Evolutionary conservation across 768 basidiomycete species (phyloP).

Genomic region (Collybiopsis confluens): DNA sequence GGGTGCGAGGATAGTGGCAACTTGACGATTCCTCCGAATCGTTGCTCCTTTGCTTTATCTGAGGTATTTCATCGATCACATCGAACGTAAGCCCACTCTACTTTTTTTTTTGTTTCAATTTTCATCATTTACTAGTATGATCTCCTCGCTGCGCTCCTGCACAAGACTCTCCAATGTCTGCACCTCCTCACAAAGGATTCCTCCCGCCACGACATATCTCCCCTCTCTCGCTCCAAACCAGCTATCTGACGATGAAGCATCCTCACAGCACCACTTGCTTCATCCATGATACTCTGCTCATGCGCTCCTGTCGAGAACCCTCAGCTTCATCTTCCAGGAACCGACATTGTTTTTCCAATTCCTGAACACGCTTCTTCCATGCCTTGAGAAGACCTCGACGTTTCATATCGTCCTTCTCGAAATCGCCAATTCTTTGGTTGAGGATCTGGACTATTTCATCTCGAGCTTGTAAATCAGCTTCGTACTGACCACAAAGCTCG

Average conservation of each 20-base stretch:
- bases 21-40: too few relatives aligned
- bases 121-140: too few relatives aligned
- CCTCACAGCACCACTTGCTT: conserved; percentile 71
- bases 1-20: too few relatives aligned
- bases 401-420: conserved; percentile 63
- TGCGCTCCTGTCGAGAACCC: conserved; percentile 71
- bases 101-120: too few relatives aligned
- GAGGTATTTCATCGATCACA: too few relatives aligned
- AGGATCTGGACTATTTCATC: conserved; percentile 69
- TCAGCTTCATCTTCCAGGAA: conserved; percentile 86
- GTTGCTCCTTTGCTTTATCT: too few relatives aligned
- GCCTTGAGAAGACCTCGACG: conserved; percentile 47
- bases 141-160: too few relatives aligned
- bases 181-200: conserved; percentile 40
- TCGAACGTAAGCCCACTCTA: too few relatives aligned
- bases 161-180: conserved; percentile 45
- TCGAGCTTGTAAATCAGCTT: conserved; percentile 66
- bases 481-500: conserved; percentile 73
- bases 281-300: conserved; percentile 81
- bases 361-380: conserved; percentile 79
- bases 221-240: conserved; percentile 67
- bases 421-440: conserved; percentile 43
- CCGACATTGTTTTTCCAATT: conserved; percentile 64
- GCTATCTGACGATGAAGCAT: conserved; percentile 79
- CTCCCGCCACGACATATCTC: conserved; percentile 40